Evolutionary conservation across 1,139 yeast genomes (phyloP), one percentile per base, ranked within the genome.

Genomic region (Blastobotrys niveus): DNA sequence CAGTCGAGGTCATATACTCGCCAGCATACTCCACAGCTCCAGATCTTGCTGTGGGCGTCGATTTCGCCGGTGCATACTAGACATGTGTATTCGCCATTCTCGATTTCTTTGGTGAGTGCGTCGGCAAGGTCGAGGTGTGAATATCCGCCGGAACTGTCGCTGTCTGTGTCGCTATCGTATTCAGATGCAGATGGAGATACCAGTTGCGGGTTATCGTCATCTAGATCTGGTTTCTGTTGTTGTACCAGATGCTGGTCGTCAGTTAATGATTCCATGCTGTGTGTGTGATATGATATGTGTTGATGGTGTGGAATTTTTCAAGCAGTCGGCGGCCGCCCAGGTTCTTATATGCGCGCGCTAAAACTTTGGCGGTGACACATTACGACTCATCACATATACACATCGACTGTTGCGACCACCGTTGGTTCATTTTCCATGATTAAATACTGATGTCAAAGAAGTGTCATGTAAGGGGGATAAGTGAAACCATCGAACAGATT

Each of bases 61-160:
- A 87, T 74, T 54, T 85, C 94, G 30, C 83, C 79, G 0, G 95
- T 85, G 62, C 96, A 87, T 19, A 87, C 87, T 60, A 87, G 70
- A 64, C 96, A 87, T 1, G 78, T 71, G 55, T 87, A 87, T 3
- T 74, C 72, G 17, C 88, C 93, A 14, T 77, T 75, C 49, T 73
- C 74, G 42, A 84, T 77, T 57, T 83, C 91, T 17, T 59, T 59
- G 26, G 62, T 49, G 32, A 74, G 66, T 4, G 60, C 52, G 20
- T 60, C 61, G 22, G 60, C 54, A 8, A 68, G 55, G 31, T 60
- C 63, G 44, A 57, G 40, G 38, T 57, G 36, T n/a, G 43, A 38
- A 20, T 40, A 44, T 5, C 43, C 49, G 17, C n/a, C 30, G 30
- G 44, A 40, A 19, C 36, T 39, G 27, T 24, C 27, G 12, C 12